phyloP scores from a whole-genome alignment of 2,329 filamentous ascomycete genomes.

The Cladorrhinum sp. region DNA sequence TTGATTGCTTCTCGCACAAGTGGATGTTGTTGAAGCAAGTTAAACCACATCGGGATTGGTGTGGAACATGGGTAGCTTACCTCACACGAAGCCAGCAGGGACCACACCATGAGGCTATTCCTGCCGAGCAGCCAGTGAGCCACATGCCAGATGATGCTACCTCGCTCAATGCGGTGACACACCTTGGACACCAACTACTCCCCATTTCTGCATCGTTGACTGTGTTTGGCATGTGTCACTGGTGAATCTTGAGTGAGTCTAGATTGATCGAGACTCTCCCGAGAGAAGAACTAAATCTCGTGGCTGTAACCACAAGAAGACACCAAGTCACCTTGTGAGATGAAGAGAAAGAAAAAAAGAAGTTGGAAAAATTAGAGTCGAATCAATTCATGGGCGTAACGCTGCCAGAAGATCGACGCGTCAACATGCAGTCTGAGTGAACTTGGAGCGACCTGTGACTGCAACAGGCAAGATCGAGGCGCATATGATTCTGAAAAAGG shows the following conservation, averaged over 20 bases:
- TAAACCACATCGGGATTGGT: constrained; percentile 17
- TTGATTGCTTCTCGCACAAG: neutral
- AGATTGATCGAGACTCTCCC: neutral
- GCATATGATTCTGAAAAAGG: constrained; percentile 4
- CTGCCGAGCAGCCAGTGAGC: constrained; percentile 16
- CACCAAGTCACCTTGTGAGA: neutral
- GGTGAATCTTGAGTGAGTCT: neutral
- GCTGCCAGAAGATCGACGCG: neutral
- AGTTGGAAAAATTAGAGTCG: neutral
- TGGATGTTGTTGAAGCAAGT: constrained; percentile 3
- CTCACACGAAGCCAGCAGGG: neutral
- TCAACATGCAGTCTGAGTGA: neutral
- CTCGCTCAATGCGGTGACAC: constrained; percentile 5
- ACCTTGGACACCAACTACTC: constrained; percentile 7
- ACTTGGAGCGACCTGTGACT: neutral
- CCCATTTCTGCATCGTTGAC: constrained; percentile 7
- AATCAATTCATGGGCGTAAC: neutral
- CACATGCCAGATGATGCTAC: constrained; percentile 9
- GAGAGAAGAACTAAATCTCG: neutral
- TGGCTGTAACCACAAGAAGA: neutral
- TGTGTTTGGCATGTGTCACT: constrained; percentile 13
- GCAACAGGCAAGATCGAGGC: constrained; percentile 6
- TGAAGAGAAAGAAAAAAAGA: neutral
- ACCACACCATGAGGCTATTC: constrained; percentile 15
- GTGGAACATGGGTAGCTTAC: constrained; percentile 11